Percentiles rank a stretch among this genome's conserved stretches.
Conservation (phyloP, 1,139 yeast genomes). For the Diutina rugosa region DNA sequence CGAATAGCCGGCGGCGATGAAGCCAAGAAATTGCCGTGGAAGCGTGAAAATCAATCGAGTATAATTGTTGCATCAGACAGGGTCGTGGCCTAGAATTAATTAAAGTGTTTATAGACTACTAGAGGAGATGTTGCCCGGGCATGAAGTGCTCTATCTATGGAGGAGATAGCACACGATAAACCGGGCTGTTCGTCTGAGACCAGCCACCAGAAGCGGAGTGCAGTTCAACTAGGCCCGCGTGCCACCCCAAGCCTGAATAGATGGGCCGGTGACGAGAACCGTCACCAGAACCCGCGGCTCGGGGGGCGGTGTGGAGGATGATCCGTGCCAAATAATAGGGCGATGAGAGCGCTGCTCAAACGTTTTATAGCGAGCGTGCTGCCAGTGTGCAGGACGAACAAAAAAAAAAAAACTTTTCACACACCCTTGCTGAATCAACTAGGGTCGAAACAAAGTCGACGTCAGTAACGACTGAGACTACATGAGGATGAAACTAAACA, state of each 20-base stretch:
- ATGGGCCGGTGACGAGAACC: not conserved
- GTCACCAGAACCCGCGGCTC: not conserved
- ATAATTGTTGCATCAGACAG: too few species aligned
- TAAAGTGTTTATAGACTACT: not conserved
- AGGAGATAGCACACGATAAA: conserved; percentile 1
- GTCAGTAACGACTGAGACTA: not conserved
- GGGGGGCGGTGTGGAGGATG: not conserved
- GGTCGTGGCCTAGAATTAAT: too few species aligned
- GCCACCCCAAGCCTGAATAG: not conserved
- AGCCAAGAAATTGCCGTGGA: too few species aligned
- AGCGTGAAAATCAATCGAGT: too few species aligned
- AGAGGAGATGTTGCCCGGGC: conserved; percentile 1
- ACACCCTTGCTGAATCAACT: not conserved
- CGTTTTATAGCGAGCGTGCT: not conserved
- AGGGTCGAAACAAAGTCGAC: not conserved
- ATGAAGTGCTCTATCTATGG: conserved; percentile 1
- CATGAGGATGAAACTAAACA: not conserved
- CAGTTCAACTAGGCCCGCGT: not conserved
- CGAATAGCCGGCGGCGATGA: too few species aligned
- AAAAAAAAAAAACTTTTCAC: not conserved
- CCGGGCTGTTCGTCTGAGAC: conserved; percentile 1
- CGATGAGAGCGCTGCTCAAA: not conserved
- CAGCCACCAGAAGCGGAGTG: not conserved
- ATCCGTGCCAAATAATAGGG: not conserved
- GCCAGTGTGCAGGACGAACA: not conserved